A percentile compares a stretch with the other conserved stretches of the same genome.
phyloP scores from a whole-genome alignment of 2,329 filamentous ascomycete species.

The Colletotrichum sp. region DNA sequence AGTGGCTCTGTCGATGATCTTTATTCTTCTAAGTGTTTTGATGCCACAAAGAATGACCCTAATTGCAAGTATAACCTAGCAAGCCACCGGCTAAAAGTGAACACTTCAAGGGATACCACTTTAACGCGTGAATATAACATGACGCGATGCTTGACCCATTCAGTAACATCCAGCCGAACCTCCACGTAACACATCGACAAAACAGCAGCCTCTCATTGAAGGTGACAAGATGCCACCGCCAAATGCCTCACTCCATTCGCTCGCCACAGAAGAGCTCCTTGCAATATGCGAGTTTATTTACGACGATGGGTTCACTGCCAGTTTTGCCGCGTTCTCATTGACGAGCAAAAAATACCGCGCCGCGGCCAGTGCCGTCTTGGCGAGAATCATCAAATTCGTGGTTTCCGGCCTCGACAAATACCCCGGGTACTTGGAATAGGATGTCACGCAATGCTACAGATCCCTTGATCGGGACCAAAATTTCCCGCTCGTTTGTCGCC shows the following conservation, averaged over 20 bases:
- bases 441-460: not conserved
- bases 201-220: not conserved
- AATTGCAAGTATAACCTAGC: not conserved
- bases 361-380: not conserved
- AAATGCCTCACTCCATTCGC: not conserved
- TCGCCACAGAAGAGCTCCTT: not conserved
- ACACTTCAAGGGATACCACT: not conserved
- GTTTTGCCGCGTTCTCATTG: not conserved
- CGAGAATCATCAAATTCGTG: not conserved
- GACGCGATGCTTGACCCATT: not conserved
- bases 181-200: not conserved
- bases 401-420: not conserved
- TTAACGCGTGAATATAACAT: not conserved
- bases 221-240: not conserved
- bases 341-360: not conserved
- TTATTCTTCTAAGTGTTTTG: not conserved
- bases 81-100: not conserved
- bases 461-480: not conserved
- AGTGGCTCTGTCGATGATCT: not conserved
- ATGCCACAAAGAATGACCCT: not conserved
- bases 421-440: not conserved
- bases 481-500: not conserved
- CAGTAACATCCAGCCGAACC: not conserved
- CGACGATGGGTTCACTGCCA: not conserved
- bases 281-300: not conserved